Base-by-base conservation (phyloP, 2,329 filamentous ascomycete genomes). In the Fusarium luffae region DNA sequence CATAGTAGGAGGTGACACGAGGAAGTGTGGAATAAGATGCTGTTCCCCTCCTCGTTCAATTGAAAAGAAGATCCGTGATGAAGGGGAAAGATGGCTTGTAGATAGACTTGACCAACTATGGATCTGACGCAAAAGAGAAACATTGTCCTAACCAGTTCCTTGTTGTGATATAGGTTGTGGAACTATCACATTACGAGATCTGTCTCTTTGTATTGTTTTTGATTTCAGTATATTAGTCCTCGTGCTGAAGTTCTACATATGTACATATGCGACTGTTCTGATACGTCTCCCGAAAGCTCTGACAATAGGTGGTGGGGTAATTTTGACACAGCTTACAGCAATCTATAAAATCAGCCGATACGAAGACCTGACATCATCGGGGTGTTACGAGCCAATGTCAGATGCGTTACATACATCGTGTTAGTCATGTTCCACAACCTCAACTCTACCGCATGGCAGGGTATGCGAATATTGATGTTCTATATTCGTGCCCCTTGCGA, bases 281-380 rank as follows among this genome's bases (percentile, higher is more conserved):
- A 51, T 64, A 54, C 14, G 54, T 60, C 32, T 51, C 32, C 19
- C 11, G 21, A 27, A 46, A 49, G 59, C 44, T 46, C 43, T 43
- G 43, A 59, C 23, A 13, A 47, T n/a, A n/a, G 18, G 30, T 66
- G 34, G 66, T 49, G 67, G 67, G 67, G 67, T 54, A 63, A 47
- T 28, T 18, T 57, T 54, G 21, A 64, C 27, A 63, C 30, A 58
- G 11, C 37, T 57, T 6, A 66, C 48, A 32, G 11, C 41, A 37
- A 59, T 46, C 60, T 28, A 61, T 49, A 43, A 42, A 40, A 42
- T 44, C 52, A 37, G 27, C 51, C 16, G 28, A 57, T 62, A 68
- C 66, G 57, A 55, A 70, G 41, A 58, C 57, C 57, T 69, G 67
- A 70, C 67, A 69, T 69, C 66, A 69, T 70, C 41, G 4, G 42